These are phyloP conservation scores for Trichoderma atrobrunneum DNA, from an alignment of 2,329 filamentous ascomycete genomes.

Conservation along the genomic window DNA sequence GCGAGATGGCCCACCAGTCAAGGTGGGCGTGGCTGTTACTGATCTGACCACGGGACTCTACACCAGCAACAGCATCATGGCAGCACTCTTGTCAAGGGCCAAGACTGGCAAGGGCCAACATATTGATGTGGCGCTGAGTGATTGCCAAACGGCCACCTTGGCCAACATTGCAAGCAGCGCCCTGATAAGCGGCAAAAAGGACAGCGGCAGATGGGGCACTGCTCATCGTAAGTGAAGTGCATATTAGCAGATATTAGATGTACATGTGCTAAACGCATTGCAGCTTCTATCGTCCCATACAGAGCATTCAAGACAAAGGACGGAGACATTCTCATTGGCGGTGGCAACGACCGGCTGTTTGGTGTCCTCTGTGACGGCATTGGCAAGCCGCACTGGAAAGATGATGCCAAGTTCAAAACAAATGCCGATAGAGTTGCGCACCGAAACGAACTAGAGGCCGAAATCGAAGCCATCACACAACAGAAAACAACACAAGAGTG, in stretches of 20 bases:
- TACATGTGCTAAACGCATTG: not conserved
- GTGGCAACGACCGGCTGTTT: slow-evolving; percentile 70
- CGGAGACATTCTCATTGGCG: slow-evolving; percentile 67
- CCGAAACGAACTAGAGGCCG: slow-evolving; percentile 69
- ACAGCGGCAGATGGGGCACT: slow-evolving; percentile 90
- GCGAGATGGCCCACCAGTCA: slow-evolving; percentile 85
- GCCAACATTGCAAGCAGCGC: slow-evolving; percentile 95
- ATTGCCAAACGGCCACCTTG: slow-evolving; percentile 91
- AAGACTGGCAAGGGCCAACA: slow-evolving; percentile 82
- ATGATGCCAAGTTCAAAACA: slow-evolving; percentile 56
- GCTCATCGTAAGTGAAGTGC: slow-evolving; percentile 70
- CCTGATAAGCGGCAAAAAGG: slow-evolving; percentile 81
- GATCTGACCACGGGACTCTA: slow-evolving; percentile 95
- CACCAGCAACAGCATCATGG: slow-evolving; percentile 93
- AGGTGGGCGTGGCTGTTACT: slow-evolving; percentile 95
- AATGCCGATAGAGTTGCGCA: slow-evolving; percentile 66
- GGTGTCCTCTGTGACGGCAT: slow-evolving; percentile 61
- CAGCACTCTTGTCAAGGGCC: slow-evolving; percentile 73
- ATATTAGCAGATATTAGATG: not conserved
- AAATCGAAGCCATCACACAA: slow-evolving; percentile 73
- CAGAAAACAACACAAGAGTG: slow-evolving; percentile 83
- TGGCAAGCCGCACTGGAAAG: slow-evolving; percentile 57
- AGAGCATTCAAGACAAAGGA: slow-evolving; percentile 75
- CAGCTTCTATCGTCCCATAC: slow-evolving; percentile 93
- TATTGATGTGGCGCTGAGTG: slow-evolving; percentile 85